Conservation (phyloP, 1,284 basidiomycete species). For the Cutaneotrichosporon curvatum region DNA sequence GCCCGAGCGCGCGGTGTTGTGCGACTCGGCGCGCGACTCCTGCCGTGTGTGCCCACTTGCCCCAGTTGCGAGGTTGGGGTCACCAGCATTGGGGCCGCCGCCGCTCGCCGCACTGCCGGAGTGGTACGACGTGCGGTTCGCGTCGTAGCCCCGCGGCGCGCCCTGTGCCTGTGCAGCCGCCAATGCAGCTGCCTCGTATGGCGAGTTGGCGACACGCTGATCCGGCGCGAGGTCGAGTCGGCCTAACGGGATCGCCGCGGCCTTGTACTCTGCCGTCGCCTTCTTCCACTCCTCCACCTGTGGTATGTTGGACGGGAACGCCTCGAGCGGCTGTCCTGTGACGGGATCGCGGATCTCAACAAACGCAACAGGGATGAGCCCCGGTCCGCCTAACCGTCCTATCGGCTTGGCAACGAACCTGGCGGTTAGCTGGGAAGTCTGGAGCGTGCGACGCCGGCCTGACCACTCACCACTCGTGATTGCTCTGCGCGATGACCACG, state of each 20-base stretch:
- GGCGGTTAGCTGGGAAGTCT: neutral
- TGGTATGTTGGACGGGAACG: conserved; percentile 72
- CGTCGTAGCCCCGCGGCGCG: neutral
- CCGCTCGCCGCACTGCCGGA: conserved; percentile 24
- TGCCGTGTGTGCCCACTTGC: conserved; percentile 1
- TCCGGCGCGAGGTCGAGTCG: conserved; percentile 64
- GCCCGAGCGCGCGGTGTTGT: conserved; percentile 7
- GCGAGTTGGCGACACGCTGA: conserved; percentile 35
- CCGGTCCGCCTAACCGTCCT: conserved; percentile 84
- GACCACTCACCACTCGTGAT: conserved; percentile 46
- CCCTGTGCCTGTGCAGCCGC: conserved; percentile 2
- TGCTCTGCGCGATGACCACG: conserved; percentile 54
- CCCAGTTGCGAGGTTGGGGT: neutral
- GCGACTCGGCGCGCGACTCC: neutral
- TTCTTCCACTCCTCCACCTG: conserved; percentile 98
- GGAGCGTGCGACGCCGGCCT: neutral
- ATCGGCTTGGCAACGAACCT: conserved; percentile 78
- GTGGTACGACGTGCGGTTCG: neutral
- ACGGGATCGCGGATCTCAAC: conserved; percentile 90
- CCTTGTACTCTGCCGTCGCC: conserved; percentile 90
- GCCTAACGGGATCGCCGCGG: conserved; percentile 88
- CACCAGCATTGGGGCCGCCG: conserved; percentile 11
- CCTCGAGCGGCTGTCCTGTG: conserved; percentile 63
- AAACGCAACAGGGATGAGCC: conserved; percentile 92
- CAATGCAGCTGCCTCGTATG: conserved; percentile 26